Evolutionary conservation across 2,329 filamentous ascomycete species (phyloP), one percentile per base, ranked within the genome.

Genomic region (Penicillium sp.): DNA sequence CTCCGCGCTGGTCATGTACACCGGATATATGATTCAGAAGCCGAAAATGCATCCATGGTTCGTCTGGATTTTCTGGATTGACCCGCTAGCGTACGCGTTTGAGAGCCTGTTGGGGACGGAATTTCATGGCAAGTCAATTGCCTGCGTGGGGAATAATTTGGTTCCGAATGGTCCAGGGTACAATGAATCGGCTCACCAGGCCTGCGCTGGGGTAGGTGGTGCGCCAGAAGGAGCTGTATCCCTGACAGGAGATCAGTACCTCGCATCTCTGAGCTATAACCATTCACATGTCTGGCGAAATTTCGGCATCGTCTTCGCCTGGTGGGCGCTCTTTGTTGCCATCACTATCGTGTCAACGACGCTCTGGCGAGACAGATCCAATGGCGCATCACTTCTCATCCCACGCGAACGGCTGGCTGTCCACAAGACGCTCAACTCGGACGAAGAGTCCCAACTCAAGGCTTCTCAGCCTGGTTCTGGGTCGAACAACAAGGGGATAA

Each of bases 231-330:
- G 87, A 0, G 71, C 80, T 23, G 79, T 77, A 0, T 80, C 69
- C 13, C 76, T 90, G 2, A 81, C 76, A 7, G 88, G 88, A 0
- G 86, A 88, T n/a, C 73, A 84, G 5, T 90, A 90, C 58, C 75
- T 90, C 0, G 68, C 68, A 0, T 84, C 82, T 2, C 76, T 90
- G 0, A 84, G 84, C 0, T 88, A 86, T 72, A 78, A 76, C 26
- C 76, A 84, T 55, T 68, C 68, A 0, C 81, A 87, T 47, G 63
- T 88, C 1, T 88, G 86, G 86, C 76, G 85, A 8, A 88, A 88
- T 69, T 83, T 88, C 61, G 86, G 85, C 9, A 87, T 88, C 55
- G 69, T 89, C 48, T 88, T 85, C 81, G 86, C 82, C 0, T 90
- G 82, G 82, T 90, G 87, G 86, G 81, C 74, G 7, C 72, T 90